phyloP scores from a whole-genome alignment of 768 basidiomycete genomes.

The Amanita pseudoporphyria region DNA sequence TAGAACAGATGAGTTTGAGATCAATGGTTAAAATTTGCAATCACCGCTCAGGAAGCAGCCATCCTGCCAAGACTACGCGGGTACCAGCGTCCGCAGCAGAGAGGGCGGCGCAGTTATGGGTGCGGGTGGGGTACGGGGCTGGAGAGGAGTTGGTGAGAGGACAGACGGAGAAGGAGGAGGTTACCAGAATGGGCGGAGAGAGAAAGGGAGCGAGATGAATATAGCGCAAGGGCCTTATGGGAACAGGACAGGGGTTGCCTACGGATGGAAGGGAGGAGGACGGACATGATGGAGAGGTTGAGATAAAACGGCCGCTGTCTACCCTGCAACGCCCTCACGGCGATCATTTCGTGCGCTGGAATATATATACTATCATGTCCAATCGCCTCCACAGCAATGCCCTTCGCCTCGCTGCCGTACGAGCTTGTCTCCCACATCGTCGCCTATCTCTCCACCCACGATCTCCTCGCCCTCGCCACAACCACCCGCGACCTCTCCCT shows the following conservation, averaged over 20 bases:
- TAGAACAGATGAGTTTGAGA: constrained; percentile 19
- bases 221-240: constrained; percentile 11
- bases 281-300: constrained; percentile 11
- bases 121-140: constrained; percentile 52
- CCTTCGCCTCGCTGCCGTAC: constrained; percentile 38
- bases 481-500: constrained; percentile 31
- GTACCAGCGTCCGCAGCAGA: constrained; percentile 39
- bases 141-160: constrained; percentile 11
- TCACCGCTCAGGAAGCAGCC: constrained; percentile 78
- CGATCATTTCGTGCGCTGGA: constrained; percentile 21
- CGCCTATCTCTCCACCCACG: constrained; percentile 16
- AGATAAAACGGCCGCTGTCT: constrained; percentile 11
- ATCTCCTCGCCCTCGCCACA: constrained; percentile 42
- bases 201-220: constrained; percentile 9
- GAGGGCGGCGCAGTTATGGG: constrained; percentile 59
- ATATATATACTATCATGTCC: constrained; percentile 16
- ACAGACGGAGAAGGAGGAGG: constrained; percentile 14
- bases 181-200: constrained; percentile 26
- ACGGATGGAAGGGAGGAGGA: constrained; percentile 9
- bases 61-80: constrained; percentile 67
- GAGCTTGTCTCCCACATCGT: constrained; percentile 55
- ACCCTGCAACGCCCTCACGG: constrained; percentile 21
- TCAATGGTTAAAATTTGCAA: constrained; percentile 19
- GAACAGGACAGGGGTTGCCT: constrained; percentile 6
- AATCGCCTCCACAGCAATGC: constrained; percentile 24